Base-by-base conservation (phyloP, 2,329 filamentous ascomycete species). In the Albophoma yamanashiensis region DNA sequence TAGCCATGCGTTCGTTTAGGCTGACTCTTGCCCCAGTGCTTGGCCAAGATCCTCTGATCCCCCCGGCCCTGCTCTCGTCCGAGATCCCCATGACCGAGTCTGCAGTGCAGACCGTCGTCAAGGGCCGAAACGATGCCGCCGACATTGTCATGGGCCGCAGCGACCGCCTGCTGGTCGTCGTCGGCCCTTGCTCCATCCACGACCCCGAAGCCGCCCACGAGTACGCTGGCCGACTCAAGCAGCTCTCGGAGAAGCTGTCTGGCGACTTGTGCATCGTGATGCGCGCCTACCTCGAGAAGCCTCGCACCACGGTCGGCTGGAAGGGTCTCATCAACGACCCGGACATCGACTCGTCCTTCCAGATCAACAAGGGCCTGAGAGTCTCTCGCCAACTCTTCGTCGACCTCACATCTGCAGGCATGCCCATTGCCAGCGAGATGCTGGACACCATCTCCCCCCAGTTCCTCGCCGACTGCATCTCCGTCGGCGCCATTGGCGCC, bases 301-400 rank as follows among this genome's bases (percentile, higher is more conserved):
- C 94, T 50, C 88, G 94, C 63, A 99, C 94, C 57, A 99, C 94
- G 0, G 92, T 99, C 57, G 94, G 94, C 72, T 99, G 94, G 94
- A 99, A 99, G 79, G 94, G 94, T 58, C 82, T 99, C 74, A 97
- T 99, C 82, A 99, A 99, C 77, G 94, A 99, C 75, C 94, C 94
- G 2, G 92, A 97, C 70, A 96, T 99, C 73, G 91, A 99, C 75
- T 88, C 94, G 74, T 94, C 89, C 71, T 99, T 89, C 88, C 86
- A 96, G 79, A 99, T 99, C 81, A 99, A 99, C 86, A 97, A 97
- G 82, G 94, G 94, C 58, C 83, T 99, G 60, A 86, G 91, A 38
- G 86, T 96, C 60, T 93, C 90, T n/a, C 85, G 94, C 68, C 89
- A 96, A 78, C 83, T 99, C 71, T 99, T 97, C 79, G 86, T 89